Base-by-base conservation (phyloP, 2,329 filamentous ascomycete species). In the Aspergillus sp. region DNA sequence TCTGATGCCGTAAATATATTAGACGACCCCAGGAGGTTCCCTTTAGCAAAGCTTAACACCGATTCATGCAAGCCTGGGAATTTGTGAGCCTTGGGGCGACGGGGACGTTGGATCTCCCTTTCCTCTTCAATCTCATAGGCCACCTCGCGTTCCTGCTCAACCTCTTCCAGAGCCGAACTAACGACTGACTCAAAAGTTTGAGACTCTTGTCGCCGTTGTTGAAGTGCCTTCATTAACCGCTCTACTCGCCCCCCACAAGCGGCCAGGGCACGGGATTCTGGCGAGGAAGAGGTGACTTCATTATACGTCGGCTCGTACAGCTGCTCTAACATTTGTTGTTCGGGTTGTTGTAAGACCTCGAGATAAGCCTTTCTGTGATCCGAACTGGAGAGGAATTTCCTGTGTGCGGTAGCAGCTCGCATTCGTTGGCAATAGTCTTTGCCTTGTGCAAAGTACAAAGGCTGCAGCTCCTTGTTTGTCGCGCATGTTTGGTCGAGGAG, bases 401-500 rank as follows among this genome's bases (percentile, higher is more conserved):
- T 67, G 58, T 84, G 69, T 1, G 77, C 70, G 20, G 75, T 64
- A 0, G 73, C 67, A 0, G 83, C 82, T 51, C 88, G 77, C 0
- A 73, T 78, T 1, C 86, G 80, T 0, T 78, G 77, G 57, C 85
- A 85, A 60, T 84, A 89, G 59, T 89, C 84, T 0, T 75, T 68
- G 0, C 86, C 86, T 65, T 90, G 87, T 0, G 85, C 76, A 3
- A 80, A 75, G 60, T 87, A 86, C 0, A 90, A 73, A 0, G 81
- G 77, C 48, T 83, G 81, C 0, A 89, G 68, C 33, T 87, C 81
- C 57, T 87, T 83, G 19, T 84, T 86, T 0, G 73, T 78, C 7
- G 74, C 70, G 57, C 87, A 90, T 0, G 86, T 88, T 54, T 89
- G 84, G 45, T 87, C 79, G 0, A 90, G 75, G 0, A 89, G 77